These are phyloP conservation scores for Volvariella surrecta DNA, from an alignment of 1,284 basidiomycete genomes.

Conservation along the genomic window DNA sequence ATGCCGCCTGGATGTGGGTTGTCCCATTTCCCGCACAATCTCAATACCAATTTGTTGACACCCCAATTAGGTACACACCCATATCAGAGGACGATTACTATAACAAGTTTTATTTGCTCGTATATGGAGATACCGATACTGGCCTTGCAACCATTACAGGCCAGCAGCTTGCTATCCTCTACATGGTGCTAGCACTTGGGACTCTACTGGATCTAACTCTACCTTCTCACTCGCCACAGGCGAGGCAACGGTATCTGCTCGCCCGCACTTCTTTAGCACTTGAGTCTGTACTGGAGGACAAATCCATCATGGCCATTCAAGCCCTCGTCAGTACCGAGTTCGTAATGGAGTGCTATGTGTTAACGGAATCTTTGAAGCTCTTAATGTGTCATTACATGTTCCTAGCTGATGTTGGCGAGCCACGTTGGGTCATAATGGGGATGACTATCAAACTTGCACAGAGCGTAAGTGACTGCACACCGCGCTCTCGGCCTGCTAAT, in stretches of 20 bases:
- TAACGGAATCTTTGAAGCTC: conserved; percentile 26
- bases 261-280: conserved; percentile 48
- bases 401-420: conserved; percentile 52
- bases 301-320: conserved; percentile 52
- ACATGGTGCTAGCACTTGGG: conserved; percentile 38
- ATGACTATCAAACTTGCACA: conserved; percentile 59
- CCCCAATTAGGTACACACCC: conserved; percentile 46
- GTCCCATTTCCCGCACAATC: conserved; percentile 3
- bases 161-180: conserved; percentile 36
- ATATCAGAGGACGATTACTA: conserved; percentile 49
- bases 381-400: conserved; percentile 70
- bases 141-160: conserved; percentile 33
- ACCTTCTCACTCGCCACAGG: conserved; percentile 39
- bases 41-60: conserved; percentile 3
- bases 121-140: conserved; percentile 32
- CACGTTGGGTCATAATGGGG: conserved; percentile 63
- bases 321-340: conserved; percentile 42
- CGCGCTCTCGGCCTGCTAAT: conserved; percentile 2
- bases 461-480: conserved; percentile 38
- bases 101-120: conserved; percentile 37
- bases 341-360: conserved; percentile 3
- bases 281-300: conserved; percentile 55
- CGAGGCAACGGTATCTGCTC: conserved; percentile 51
- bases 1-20: conserved; percentile 63
- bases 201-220: conserved; percentile 40